A percentile compares a stretch with the other conserved stretches of the same genome.
phyloP scores from a whole-genome alignment of 163 green algal genomes.

The Chlorella variabilis region DNA sequence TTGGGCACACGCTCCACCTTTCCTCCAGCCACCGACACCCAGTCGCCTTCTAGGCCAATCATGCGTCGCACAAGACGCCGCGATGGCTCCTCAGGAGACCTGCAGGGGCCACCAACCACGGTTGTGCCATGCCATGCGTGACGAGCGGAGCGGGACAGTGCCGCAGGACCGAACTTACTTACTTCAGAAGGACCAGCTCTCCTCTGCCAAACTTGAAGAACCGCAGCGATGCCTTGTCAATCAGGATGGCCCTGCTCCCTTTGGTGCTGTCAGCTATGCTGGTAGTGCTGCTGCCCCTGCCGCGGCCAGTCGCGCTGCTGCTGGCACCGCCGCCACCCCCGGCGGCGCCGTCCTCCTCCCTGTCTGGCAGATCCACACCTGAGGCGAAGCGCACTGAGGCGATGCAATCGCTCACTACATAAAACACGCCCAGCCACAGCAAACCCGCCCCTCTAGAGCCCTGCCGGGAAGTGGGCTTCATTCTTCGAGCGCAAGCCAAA shows the following conservation, averaged over 20 bases:
- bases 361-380: neutral
- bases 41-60: conserved; percentile 27
- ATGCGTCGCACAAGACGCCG: conserved; percentile 14
- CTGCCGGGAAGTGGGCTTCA: neutral
- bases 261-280: too few relatives aligned
- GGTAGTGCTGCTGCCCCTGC: neutral
- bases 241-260: neutral
- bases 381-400: neutral
- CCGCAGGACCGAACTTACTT: neutral
- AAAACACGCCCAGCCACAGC: conserved; percentile 11
- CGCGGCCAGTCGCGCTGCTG: neutral
- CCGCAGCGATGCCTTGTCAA: neutral
- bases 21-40: conserved; percentile 4
- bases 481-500: too few relatives aligned
- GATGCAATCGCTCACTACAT: neutral
- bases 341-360: too few relatives aligned
- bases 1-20: conserved; percentile 17
- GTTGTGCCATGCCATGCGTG: neutral
- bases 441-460: neutral
- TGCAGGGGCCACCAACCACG: neutral
- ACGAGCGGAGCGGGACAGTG: neutral
- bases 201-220: conserved; percentile 14
- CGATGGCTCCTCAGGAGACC: conserved; percentile 18
- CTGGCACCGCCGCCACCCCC: neutral
- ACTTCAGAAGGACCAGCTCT: conserved; percentile 26